phyloP scores from a whole-genome alignment of 768 basidiomycete genomes.

The Boletus pseudo-olivaceus region DNA sequence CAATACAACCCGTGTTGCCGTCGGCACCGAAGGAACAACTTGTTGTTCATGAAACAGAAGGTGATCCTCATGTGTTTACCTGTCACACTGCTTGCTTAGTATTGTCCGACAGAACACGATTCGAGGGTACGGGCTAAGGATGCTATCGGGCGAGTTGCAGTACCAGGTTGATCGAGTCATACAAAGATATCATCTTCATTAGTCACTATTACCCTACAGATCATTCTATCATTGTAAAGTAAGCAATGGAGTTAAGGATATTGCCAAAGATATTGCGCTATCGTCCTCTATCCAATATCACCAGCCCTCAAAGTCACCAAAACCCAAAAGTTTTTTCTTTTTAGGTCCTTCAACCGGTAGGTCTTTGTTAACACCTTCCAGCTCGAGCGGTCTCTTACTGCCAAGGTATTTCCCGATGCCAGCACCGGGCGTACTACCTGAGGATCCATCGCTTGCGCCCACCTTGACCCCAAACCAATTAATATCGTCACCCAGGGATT shows the following conservation, averaged over 20 bases:
- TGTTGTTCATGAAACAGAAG: conserved; percentile 28
- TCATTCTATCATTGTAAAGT: conserved; percentile 10
- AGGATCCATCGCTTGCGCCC: conserved; percentile 41
- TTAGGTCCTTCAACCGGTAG: conserved; percentile 47
- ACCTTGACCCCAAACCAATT: conserved; percentile 93
- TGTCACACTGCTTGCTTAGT: conserved; percentile 2
- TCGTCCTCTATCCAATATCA: conserved; percentile 27
- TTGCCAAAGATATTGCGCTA: not conserved
- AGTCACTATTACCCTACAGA: conserved; percentile 6
- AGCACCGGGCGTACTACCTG: conserved; percentile 27
- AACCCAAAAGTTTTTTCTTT: conserved; percentile 83
- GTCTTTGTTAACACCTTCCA: conserved; percentile 17
- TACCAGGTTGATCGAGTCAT: conserved; percentile 21
- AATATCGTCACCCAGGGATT: conserved; percentile 62
- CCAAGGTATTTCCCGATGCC: conserved; percentile 82
- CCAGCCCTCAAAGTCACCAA: conserved; percentile 90
- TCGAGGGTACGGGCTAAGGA: not conserved
- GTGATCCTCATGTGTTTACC: conserved; percentile 18
- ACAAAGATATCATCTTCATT: not conserved
- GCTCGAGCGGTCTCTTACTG: conserved; percentile 44
- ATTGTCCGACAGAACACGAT: conserved; percentile 1
- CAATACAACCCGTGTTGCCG: conserved; percentile 45
- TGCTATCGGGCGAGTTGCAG: conserved; percentile 12
- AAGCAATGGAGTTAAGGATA: not conserved
- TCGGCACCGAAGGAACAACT: conserved; percentile 50